Conservation (phyloP, 768 basidiomycete genomes). For the Trametes cinnabarina region DNA sequence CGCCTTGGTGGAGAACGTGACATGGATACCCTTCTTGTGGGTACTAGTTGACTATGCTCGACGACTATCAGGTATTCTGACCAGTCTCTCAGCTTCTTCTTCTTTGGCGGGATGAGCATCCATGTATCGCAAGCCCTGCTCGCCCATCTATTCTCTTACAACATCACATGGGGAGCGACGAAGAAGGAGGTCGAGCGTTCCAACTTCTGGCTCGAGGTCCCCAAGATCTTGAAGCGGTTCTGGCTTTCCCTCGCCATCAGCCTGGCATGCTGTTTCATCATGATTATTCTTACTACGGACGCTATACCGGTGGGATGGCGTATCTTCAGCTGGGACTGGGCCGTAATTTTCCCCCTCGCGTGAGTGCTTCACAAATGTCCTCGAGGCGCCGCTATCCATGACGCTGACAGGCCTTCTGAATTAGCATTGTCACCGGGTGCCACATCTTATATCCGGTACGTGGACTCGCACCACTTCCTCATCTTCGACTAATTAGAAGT, state of each 20-base stretch:
- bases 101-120: conserved; percentile 56
- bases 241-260: conserved; percentile 61
- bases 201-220: conserved; percentile 90
- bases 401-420: too few species aligned
- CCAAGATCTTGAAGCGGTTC: conserved; percentile 79
- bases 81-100: conserved; percentile 40
- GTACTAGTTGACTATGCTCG: conserved; percentile 24
- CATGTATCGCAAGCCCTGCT: conserved; percentile 53
- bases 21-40: conserved; percentile 75
- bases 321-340: conserved; percentile 64
- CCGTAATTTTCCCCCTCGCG: conserved; percentile 73
- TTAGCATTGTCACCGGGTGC: too few species aligned
- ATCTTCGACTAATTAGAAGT: too few species aligned
- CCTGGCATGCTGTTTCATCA: conserved; percentile 46
- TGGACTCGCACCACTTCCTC: too few species aligned
- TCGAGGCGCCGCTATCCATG: too few species aligned
- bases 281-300: conserved; percentile 51
- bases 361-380: conserved; percentile 20
- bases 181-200: conserved; percentile 84
- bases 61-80: background rate
- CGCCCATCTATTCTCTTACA: conserved; percentile 56
- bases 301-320: conserved; percentile 64
- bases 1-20: conserved; percentile 55
- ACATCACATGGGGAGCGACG: conserved; percentile 58
- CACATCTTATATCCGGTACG: too few species aligned